A percentile compares a stretch with the other conserved stretches of the same genome.
Conservation (phyloP, 305 asterid species). For the Solanum hybrid region DNA sequence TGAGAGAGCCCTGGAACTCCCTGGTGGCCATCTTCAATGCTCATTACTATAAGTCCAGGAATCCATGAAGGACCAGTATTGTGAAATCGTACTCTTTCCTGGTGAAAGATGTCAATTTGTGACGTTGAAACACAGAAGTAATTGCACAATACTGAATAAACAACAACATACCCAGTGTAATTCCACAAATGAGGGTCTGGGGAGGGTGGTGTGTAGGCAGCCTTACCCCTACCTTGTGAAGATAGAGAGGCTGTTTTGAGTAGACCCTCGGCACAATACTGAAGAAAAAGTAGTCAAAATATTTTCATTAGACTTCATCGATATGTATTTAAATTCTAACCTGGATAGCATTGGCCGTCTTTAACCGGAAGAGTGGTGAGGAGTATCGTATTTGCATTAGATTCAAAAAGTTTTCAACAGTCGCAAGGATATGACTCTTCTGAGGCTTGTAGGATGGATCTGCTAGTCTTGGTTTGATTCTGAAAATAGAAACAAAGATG, state of each 20-base stretch:
- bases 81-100: conserved; percentile 72
- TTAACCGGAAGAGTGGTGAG: conserved; percentile 87
- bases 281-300: neutral
- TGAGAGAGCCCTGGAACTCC: conserved; percentile 61
- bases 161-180: neutral
- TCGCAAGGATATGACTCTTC: conserved; percentile 64
- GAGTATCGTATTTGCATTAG: conserved; percentile 76
- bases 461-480: conserved; percentile 76
- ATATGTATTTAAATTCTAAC: conserved; percentile 24
- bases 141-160: neutral
- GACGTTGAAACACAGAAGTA: neutral
- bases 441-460: conserved; percentile 70
- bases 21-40: conserved; percentile 78
- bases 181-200: neutral
- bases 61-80: conserved; percentile 69
- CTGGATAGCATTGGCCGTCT: conserved; percentile 59
- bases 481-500: conserved; percentile 11
- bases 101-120: conserved; percentile 10
- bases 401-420: conserved; percentile 56
- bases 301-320: neutral
- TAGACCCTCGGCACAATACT: neutral
- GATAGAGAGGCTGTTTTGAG: neutral
- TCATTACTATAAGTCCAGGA: conserved; percentile 77
- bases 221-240: neutral
- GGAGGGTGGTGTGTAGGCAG: neutral